Evolutionary conservation across 495 filamentous ascomycete species (phyloP), one percentile per base, ranked within the genome.

Genomic region (Talaromyces stipitatus): DNA sequence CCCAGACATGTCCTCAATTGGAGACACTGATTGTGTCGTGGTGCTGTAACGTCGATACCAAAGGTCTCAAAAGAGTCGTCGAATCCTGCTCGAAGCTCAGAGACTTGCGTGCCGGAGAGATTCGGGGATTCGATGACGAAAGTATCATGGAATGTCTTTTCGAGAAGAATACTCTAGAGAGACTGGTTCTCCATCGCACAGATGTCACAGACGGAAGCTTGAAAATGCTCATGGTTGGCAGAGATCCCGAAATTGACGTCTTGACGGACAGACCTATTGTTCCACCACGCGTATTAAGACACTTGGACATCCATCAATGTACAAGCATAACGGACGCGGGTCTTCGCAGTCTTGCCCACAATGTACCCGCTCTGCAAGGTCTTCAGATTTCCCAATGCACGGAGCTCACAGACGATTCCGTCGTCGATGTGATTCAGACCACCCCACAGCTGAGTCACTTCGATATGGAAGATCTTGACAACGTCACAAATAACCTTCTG

Each of bases 11-110:
- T 60, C 87, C 87, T 1, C 84, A 83, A 38, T 75, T 98, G 27
- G 85, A 95, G 66, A 78, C 77, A 54, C 78, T 97, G 58, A 94
- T 97, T 64, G 79, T 98, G 2, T 92, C 89, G 1, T 97, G 94
- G 90, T 98, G 94, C 69, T 82, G 81, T 57, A 82, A 88, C 51
- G 82, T 96, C 67, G 86, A 90, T 69, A 85, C 90, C n/a, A 77
- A 82, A 11, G 94, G 94, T n/a, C 68, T 97, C 33, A 79, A 78
- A 53, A 80, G 79, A 55, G 76, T 98, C 11, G 73, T 97, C 3
- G 71, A 85, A 36, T 80, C 81, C 2, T 98, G 94, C 66, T 69
- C 75, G 1, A 82, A 77, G 32, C 72, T 98, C 38, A 85, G 76
- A 57, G 92, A 97, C 65, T 78, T 98, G 18, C 81, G 89, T 47